A percentile compares a stretch with the other conserved stretches of the same genome.
These are phyloP conservation scores for Fonsecaea multimorphosa DNA, from an alignment of 2,329 filamentous ascomycete genomes.

Conservation along the genomic window DNA sequence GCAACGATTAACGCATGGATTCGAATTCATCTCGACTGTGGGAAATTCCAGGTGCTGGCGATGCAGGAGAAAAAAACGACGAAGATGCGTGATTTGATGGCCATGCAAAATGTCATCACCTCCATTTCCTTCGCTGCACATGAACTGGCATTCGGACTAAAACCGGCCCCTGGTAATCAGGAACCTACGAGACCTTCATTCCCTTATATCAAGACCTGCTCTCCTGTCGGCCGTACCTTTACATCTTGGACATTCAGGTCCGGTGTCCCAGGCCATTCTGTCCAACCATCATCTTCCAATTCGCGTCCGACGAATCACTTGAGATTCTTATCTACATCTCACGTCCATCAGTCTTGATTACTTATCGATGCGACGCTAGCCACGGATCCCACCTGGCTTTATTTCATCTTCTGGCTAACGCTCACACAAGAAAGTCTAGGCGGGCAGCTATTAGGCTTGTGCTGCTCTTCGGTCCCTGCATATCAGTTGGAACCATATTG, in stretches of 20 bases:
- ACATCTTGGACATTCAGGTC: not conserved
- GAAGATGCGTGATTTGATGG: constrained; percentile 5
- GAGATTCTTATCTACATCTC: not conserved
- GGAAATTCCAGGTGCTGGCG: not conserved
- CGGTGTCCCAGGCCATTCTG: not conserved
- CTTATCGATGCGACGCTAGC: not conserved
- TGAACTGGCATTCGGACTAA: not conserved
- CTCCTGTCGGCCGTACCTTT: not conserved
- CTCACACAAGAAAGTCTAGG: not conserved
- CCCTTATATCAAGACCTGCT: not conserved
- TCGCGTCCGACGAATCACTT: not conserved
- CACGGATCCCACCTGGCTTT: not conserved
- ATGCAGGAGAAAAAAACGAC: not conserved
- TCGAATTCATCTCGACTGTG: not conserved
- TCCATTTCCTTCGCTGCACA: not conserved
- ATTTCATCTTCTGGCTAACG: not conserved
- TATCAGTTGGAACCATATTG: not conserved
- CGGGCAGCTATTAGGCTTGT: not conserved
- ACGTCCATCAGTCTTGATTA: constrained; percentile 7
- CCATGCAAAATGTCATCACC: not conserved
- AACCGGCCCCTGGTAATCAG: not conserved
- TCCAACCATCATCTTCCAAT: not conserved
- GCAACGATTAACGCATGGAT: constrained; percentile 8
- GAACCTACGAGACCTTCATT: not conserved
- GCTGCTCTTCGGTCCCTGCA: not conserved